Percentiles rank a stretch among this genome's conserved stretches.
phyloP scores from a whole-genome alignment of 2,329 filamentous ascomycete genomes.

The Fusarium euwallaceae region DNA sequence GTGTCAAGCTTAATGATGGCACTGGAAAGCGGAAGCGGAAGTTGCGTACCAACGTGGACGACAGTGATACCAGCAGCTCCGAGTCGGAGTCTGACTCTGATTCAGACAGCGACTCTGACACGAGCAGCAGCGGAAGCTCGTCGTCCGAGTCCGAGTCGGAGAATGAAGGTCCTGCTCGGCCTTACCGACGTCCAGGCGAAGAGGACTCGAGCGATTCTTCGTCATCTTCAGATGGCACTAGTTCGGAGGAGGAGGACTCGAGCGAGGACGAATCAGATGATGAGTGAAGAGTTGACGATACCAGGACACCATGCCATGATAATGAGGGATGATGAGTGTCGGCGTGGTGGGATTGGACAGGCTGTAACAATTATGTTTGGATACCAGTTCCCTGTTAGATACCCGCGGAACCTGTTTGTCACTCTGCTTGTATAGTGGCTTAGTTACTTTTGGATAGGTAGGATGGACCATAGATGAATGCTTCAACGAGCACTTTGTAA shows the following conservation, averaged over 20 bases:
- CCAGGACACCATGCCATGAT: conserved; percentile 13
- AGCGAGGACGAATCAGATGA: conserved; percentile 43
- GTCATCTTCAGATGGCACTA: conserved; percentile 53
- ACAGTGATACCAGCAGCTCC: conserved; percentile 55
- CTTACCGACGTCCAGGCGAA: conserved; percentile 49
- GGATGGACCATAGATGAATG: conserved; percentile 15
- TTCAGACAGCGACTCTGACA: conserved; percentile 50
- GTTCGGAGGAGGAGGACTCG: conserved; percentile 48
- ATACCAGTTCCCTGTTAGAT: conserved; percentile 40
- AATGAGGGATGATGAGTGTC: conserved; percentile 22
- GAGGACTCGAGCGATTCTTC: conserved; percentile 45
- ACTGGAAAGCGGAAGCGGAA: conserved; percentile 66
- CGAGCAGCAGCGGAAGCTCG: conserved; percentile 54
- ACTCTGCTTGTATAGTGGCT: conserved; percentile 20
- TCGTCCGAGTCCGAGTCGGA: conserved; percentile 52
- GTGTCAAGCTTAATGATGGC: conserved; percentile 60
- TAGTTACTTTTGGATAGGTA: conserved; percentile 19
- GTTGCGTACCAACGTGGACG: conserved; percentile 61
- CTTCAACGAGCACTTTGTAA: conserved; percentile 14
- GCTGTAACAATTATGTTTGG: conserved; percentile 40
- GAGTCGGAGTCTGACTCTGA: conserved; percentile 52
- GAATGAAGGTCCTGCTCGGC: conserved; percentile 37
- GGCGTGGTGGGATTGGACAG: conserved; percentile 37
- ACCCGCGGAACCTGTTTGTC: conserved; percentile 37
- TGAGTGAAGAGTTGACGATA: conserved; percentile 35